Base-by-base conservation (phyloP, 2,329 filamentous ascomycete genomes). In the Escovopsis weberi region DNA sequence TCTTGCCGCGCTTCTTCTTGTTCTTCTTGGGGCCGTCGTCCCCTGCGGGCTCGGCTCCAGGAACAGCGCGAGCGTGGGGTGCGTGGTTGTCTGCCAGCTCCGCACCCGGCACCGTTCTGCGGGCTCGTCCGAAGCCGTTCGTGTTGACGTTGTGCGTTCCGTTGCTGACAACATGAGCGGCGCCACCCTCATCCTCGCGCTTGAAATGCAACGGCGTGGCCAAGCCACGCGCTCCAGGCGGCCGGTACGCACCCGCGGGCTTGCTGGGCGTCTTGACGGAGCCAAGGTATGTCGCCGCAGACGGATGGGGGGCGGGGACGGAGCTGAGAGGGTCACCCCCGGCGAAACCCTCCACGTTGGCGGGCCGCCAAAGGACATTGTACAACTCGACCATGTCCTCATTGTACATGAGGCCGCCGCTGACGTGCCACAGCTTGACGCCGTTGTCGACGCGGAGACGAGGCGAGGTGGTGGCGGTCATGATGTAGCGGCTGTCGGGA, bases 1-100 rank as follows among this genome's bases (percentile, higher is more conserved):
- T 96, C 72, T 93, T 95, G 51, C 71, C 75, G 50, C 91, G 78
- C 75, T 96, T 96, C 77, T 96, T 96, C 77, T 96, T 96, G 67
- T 95, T 95, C 74, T 95, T 95, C 85, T 68, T 11, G 84, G 87
- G 42, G 82, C 78, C 84, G 47, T 86, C 82, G 59, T 73, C 80
- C 66, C 63, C 80, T 61, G 49, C 73, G 33, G 74, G 68, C 46
- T 72, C 75, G 12, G 82, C 77, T 5, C 74, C 73, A 26, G 80
- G 77, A 38, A 84, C 70, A 48, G 74, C 75, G 38, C 80, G 77
- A 41, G 74, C 74, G 37, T 82, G 80, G 49, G 81, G 78, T n/a
- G 83, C 76, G 19, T 73, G 67, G 26, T 77, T 68, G 44, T 80
- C 75, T 2, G 72, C 72, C 28, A 80, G 69, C 57, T 95, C 88